These are phyloP conservation scores for Austroboletus niveus DNA, from an alignment of 1,284 basidiomycete species.

Conservation along the genomic window DNA sequence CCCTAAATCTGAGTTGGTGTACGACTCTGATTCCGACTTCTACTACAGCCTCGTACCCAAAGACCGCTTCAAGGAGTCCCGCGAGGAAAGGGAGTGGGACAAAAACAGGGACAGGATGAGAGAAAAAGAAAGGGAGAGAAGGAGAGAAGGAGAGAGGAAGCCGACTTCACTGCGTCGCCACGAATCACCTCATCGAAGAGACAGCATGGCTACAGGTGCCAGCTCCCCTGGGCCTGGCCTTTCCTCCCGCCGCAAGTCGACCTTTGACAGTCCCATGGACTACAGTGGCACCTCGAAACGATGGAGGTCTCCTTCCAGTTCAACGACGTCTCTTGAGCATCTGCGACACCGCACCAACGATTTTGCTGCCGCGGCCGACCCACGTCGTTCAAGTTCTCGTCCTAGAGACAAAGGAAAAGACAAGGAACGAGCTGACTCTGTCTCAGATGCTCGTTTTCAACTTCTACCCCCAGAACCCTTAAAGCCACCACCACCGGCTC, in stretches of 20 bases:
- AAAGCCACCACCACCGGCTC: conserved; percentile 14
- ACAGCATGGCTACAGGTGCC: conserved; percentile 8
- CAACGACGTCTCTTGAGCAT: conserved; percentile 23
- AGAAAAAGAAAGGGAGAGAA: conserved; percentile 1
- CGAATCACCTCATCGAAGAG: conserved; percentile 19
- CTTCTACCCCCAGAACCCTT: conserved; percentile 18
- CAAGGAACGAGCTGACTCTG: conserved; percentile 1
- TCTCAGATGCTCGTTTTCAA: neutral
- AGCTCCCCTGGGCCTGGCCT: conserved; percentile 8
- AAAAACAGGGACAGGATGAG: neutral
- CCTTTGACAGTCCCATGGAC: conserved; percentile 13
- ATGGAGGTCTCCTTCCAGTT: conserved; percentile 25
- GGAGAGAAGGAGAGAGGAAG: conserved; percentile 9
- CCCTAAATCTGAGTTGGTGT: conserved; percentile 20
- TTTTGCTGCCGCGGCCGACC: neutral
- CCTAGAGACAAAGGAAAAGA: conserved; percentile 15
- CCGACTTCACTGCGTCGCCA: neutral
- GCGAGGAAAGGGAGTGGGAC: conserved; percentile 12
- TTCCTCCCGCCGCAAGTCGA: conserved; percentile 15
- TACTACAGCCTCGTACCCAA: conserved; percentile 14
- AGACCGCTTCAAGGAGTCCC: conserved; percentile 13
- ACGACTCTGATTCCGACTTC: conserved; percentile 25
- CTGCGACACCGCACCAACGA: conserved; percentile 3
- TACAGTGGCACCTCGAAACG: conserved; percentile 9
- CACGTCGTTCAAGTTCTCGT: conserved; percentile 14